Base-by-base conservation (phyloP, 2,329 filamentous ascomycete genomes). In the Blumeriella jaapii region DNA sequence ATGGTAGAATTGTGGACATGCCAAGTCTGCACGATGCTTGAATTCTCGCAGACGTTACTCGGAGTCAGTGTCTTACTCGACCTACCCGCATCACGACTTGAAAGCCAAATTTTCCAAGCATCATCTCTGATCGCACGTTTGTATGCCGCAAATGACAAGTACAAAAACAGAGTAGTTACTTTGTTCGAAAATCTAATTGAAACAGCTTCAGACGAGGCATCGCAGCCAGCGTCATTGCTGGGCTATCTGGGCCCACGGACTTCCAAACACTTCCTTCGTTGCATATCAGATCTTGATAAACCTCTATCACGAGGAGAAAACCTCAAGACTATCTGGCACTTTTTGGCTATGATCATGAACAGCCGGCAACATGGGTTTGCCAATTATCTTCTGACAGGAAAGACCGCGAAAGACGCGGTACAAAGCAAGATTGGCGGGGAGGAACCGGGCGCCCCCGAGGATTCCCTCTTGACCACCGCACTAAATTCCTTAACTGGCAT, bases 331-430 rank as follows among this genome's bases (percentile, higher is more conserved):
- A 79, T 85, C 13, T 98, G 89, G 91, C 74, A 73, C 38, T 78
- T 98, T 52, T 75, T 96, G 34, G 82, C 87, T 2, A 78, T 80
- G 3, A 79, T 96, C 29, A 73, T 98, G 41, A 81, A 82, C 46
- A 87, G 85, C 55, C 78, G 85, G 44, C 91, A 98, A 55, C 87
- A 94, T 54, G 96, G 89, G 83, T 83, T 98, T 63, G 84, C 89
- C 0, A 84, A 94, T 42, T 93, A 87, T 53, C 68, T 98, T 6
- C 73, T 96, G 24, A 95, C 86, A 5, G 91, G 87, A 14, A 80
- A 78, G 52, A 85, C 85, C 0, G 86, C 89, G 3, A 75, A 82
- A 42, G 77, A 91, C 48, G 72, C 80, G 4, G 63, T 85, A 51
- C 74, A 74, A 44, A 62, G 62, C 27, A 67, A 65, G 28, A 29